Base-by-base conservation (phyloP, 2,329 filamentous ascomycete species). In the Fusarium graminum region DNA sequence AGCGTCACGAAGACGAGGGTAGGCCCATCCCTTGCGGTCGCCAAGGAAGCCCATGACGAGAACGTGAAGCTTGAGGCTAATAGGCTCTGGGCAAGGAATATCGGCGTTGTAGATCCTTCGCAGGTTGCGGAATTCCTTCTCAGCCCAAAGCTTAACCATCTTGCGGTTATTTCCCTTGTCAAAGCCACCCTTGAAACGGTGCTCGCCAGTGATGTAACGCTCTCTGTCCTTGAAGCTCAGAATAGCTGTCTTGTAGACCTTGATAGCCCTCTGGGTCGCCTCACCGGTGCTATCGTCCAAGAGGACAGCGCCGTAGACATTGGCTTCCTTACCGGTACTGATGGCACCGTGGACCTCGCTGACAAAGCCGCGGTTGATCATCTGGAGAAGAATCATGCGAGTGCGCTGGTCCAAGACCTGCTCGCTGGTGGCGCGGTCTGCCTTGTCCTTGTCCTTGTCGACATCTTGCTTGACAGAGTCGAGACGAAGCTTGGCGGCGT, bases 211-310 rank as follows among this genome's bases (percentile, higher is more conserved):
- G 65, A 99, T 95, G 79, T 99, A 99, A 74, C 93, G 91, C 79
- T 97, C 94, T 59, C 95, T 88, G 80, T 99, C 95, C 81, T 98
- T 98, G 88, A 99, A 99, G 25, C 96, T 93, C 30, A 99, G 82
- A 67, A 99, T 99, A 53, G 92, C 92, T 9, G 95, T 99, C 85
- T 99, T 99, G 87, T 99, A 99, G 49, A 99, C 92, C 81, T 99
- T 99, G 83, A 98, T 93, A 13, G 95, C 95, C 46, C 93, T 88
- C 74, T 97, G 92, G 1, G 89, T 80, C 1, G 86, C 80, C 19
- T 84, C 80, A 38, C 82, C 82, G 9, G 85, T 77, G 22, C 76
- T 79, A 11, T 86, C 84, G 8, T 88, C 82, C 47, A 87, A 82
- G 4, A 88, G 86, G 12, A 97, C 85, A 17, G 94, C 93, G 66